Conservation (phyloP, 2,329 filamentous ascomycete genomes). For the Lachnellula hyalina region DNA sequence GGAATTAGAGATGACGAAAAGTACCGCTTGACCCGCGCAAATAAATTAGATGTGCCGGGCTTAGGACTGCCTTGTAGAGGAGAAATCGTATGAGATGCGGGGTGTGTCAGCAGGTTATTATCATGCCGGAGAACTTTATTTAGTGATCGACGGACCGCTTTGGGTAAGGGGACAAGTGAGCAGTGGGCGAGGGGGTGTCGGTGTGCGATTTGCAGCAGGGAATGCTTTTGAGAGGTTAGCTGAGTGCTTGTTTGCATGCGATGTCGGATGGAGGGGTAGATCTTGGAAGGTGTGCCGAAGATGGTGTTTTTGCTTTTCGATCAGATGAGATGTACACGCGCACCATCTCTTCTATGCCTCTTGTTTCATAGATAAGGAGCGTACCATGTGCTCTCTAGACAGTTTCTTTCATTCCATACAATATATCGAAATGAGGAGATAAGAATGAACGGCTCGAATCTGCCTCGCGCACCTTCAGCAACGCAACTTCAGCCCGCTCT, state of each 20-base stretch:
- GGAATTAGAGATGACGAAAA: too few species aligned
- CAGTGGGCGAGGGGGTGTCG: too few species aligned
- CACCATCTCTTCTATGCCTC: background rate
- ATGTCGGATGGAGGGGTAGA: background rate
- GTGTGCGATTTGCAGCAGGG: background rate
- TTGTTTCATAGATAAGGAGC: background rate
- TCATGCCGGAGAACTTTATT: background rate
- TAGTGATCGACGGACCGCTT: background rate
- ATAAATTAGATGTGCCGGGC: too few species aligned
- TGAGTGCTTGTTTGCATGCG: background rate
- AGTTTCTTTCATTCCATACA: background rate
- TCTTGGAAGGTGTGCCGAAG: background rate
- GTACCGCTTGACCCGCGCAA: too few species aligned
- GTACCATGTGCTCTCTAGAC: background rate
- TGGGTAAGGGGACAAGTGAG: too few species aligned
- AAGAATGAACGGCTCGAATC: background rate
- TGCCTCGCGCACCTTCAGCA: background rate
- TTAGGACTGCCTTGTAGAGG: too few species aligned
- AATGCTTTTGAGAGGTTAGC: background rate
- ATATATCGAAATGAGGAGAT: background rate
- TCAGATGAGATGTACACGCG: background rate
- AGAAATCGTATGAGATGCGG: too few species aligned
- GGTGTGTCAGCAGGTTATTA: background rate
- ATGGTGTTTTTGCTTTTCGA: background rate
- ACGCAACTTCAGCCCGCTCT: background rate